These are phyloP conservation scores for Pseudocercospora fijiensis DNA, from an alignment of 2,329 filamentous ascomycete genomes.

Conservation along the genomic window DNA sequence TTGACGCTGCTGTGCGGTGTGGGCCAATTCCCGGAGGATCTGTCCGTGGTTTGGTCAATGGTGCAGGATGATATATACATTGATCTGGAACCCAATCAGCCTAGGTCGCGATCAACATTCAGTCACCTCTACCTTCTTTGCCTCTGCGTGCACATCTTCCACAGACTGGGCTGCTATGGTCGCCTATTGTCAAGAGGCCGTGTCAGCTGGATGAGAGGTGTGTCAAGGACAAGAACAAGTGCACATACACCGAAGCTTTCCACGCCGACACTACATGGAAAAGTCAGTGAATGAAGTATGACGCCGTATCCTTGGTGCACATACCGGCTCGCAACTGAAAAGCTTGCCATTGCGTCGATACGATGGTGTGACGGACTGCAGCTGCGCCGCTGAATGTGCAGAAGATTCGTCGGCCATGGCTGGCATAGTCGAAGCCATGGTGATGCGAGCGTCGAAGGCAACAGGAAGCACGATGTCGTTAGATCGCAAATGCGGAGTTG, in stretches of 20 bases:
- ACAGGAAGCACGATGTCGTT: no score
- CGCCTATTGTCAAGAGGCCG: constrained; percentile 1
- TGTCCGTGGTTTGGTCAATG: constrained; percentile 31
- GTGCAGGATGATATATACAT: constrained; percentile 40
- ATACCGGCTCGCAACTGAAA: constrained; percentile 38
- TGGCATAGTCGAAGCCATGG: constrained; percentile 1
- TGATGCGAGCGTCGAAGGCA: no score
- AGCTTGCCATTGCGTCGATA: constrained; percentile 39
- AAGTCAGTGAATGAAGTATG: not conserved
- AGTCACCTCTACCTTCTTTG: not conserved
- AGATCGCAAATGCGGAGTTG: no score
- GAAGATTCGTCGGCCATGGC: constrained; percentile 1
- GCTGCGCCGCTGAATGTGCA: not conserved
- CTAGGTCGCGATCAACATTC: no score
- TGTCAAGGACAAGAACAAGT: not conserved
- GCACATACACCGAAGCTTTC: constrained; percentile 36
- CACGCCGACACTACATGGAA: constrained; percentile 31
- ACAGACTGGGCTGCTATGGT: constrained; percentile 37
- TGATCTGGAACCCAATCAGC: constrained; percentile 24
- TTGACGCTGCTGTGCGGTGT: constrained; percentile 17
- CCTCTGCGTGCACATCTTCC: constrained; percentile 35
- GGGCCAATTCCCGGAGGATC: constrained; percentile 17
- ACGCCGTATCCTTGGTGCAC: not conserved
- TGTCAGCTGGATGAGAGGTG: not conserved
- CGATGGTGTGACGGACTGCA: constrained; percentile 21